Percentiles rank a stretch among this genome's conserved stretches.
These are phyloP conservation scores for Tympanopsis confertula DNA, from an alignment of 2,329 filamentous ascomycete species.

Conservation along the genomic window DNA sequence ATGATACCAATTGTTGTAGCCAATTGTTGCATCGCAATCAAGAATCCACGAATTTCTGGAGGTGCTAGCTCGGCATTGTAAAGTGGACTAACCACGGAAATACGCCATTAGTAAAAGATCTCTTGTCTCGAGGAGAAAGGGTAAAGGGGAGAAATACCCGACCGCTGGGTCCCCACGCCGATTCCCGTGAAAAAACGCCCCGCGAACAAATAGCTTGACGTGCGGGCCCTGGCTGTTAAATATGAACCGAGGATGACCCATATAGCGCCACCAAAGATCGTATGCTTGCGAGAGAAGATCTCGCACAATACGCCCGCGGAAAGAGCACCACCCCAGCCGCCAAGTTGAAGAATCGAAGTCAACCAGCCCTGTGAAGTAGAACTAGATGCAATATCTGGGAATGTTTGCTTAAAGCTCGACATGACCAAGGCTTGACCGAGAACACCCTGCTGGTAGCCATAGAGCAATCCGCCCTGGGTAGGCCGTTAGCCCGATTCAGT, in stretches of 20 bases:
- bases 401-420: conserved; percentile 17
- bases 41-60: conserved; percentile 8
- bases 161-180: conserved; percentile 39
- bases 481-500: conserved; percentile 9
- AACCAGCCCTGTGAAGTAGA: conserved; percentile 23
- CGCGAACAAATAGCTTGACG: conserved; percentile 35
- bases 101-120: too few species aligned
- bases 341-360: conserved; percentile 21
- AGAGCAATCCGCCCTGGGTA: conserved; percentile 22
- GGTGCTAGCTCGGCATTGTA: conserved; percentile 36
- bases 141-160: too few species aligned
- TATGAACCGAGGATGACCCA: conserved; percentile 36
- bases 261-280: conserved; percentile 34
- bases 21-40: conserved; percentile 11
- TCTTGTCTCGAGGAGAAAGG: too few species aligned
- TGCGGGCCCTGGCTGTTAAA: conserved; percentile 35
- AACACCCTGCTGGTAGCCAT: conserved; percentile 28
- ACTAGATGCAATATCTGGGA: conserved; percentile 17
- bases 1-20: conserved; percentile 14
- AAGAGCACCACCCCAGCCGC: conserved; percentile 30
- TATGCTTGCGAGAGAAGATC: conserved; percentile 36
- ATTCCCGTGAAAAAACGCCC: conserved; percentile 35
- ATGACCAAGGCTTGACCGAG: conserved; percentile 24
- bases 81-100: conserved; percentile 33
- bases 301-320: conserved; percentile 36